These are phyloP conservation scores for Epichloe scottii DNA, from an alignment of 2,329 filamentous ascomycete genomes.

Conservation along the genomic window DNA sequence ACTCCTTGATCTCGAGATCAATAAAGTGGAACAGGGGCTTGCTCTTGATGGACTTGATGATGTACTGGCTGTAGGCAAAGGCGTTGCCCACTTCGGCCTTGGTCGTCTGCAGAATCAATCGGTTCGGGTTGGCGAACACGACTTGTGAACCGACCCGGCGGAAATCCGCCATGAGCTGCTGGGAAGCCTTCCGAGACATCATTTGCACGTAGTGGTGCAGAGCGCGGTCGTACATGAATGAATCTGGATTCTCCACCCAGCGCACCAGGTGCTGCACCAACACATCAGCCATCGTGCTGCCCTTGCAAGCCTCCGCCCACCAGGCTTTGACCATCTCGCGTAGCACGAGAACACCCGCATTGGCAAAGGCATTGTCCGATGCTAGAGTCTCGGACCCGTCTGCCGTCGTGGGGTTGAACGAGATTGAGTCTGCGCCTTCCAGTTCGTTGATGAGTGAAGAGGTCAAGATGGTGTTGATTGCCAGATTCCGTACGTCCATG, in stretches of 20 bases:
- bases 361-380: constrained; percentile 85
- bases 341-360: constrained; percentile 77
- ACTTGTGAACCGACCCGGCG: constrained; percentile 88
- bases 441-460: constrained; percentile 94
- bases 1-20: constrained; percentile 93
- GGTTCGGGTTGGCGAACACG: constrained; percentile 84
- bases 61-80: constrained; percentile 93
- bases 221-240: constrained; percentile 88
- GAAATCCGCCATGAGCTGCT: constrained; percentile 95
- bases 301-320: constrained; percentile 89
- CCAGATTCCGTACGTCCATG: constrained; percentile 81
- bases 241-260: constrained; percentile 90
- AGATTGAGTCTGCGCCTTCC: constrained; percentile 76
- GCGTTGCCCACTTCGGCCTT: constrained; percentile 96
- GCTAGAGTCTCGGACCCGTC: constrained; percentile 45
- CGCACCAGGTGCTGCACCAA: constrained; percentile 95
- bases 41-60: constrained; percentile 90
- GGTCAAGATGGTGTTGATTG: constrained; percentile 95
- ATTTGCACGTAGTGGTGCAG: constrained; percentile 97
- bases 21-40: constrained; percentile 96
- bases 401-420: constrained; percentile 51
- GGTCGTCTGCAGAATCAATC: constrained; percentile 84
- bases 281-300: constrained; percentile 89
- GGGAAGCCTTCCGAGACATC: constrained; percentile 94
- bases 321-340: constrained; percentile 98